These are phyloP conservation scores for Colletotrichum spinosum DNA, from an alignment of 2,329 filamentous ascomycete genomes.

Conservation along the genomic window DNA sequence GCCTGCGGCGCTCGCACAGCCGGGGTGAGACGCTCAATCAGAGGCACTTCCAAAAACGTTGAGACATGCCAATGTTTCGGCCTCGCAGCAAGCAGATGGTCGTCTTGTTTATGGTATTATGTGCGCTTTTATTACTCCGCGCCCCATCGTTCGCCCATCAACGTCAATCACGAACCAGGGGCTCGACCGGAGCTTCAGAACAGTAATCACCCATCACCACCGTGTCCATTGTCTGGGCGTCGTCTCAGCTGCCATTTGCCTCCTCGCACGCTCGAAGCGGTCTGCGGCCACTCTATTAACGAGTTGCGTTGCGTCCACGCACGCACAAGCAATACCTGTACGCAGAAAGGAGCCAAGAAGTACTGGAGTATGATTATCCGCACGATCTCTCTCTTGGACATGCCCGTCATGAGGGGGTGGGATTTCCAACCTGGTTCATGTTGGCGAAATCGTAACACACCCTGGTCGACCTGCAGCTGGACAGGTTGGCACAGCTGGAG, in stretches of 20 bases:
- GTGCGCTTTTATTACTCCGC: neutral
- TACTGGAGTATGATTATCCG: slow-evolving; percentile 25
- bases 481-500: slow-evolving; percentile 18
- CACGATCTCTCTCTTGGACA: slow-evolving; percentile 7
- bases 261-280: neutral
- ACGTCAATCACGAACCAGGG: slow-evolving; percentile 19
- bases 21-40: slow-evolving; percentile 7
- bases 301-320: no score
- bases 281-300: neutral
- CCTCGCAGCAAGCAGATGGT: slow-evolving; percentile 20
- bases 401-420: slow-evolving; percentile 20
- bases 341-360: neutral
- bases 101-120: neutral
- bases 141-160: slow-evolving; percentile 22
- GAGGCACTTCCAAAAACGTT: slow-evolving; percentile 16
- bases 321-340: no score
- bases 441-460: slow-evolving; percentile 5
- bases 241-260: slow-evolving; percentile 15
- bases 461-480: slow-evolving; percentile 17
- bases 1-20: neutral
- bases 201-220: slow-evolving; percentile 10
- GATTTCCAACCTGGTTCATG: slow-evolving; percentile 11
- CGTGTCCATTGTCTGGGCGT: slow-evolving; percentile 4
- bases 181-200: neutral
- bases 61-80: slow-evolving; percentile 37